Evolutionary conservation across 805 yeast genomes (phyloP).

Genomic region (Maudiozyma pseudohumilis): DNA sequence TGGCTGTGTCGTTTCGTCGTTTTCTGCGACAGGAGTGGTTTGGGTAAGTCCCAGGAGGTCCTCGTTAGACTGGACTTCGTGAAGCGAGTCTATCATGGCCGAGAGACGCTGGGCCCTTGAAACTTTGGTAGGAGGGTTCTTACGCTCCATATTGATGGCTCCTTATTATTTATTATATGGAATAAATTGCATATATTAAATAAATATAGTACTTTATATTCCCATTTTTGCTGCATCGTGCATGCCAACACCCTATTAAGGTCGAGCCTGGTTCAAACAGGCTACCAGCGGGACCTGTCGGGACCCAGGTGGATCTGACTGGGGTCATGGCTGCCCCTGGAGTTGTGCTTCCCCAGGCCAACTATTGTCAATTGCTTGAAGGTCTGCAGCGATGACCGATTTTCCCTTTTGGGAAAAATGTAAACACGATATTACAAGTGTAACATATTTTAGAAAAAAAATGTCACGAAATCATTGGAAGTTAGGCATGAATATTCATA

Average conservation of each 20-base stretch:
- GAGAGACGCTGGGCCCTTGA: conserved; percentile 21
- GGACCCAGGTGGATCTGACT: not conserved
- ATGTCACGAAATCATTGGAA: too few species aligned
- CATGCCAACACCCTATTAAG: too few species aligned
- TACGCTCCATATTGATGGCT: conserved; percentile 4
- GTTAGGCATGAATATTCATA: too few species aligned
- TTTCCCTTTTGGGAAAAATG: conserved; percentile 1
- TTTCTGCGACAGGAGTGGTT: too few species aligned
- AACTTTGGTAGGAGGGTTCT: conserved; percentile 5
- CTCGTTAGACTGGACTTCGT: conserved; percentile 2
- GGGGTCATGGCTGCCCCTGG: not conserved
- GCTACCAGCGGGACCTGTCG: not conserved
- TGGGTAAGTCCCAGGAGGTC: not conserved
- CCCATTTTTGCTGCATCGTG: too few species aligned
- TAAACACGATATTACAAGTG: not conserved
- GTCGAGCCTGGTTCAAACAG: too few species aligned
- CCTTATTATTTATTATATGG: too few species aligned
- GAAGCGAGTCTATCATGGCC: conserved; percentile 22
- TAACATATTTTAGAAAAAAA: too few species aligned
- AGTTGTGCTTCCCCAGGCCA: not conserved
- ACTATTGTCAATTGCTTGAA: not conserved
- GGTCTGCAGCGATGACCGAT: not conserved
- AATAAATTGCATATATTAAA: too few species aligned
- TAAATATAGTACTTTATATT: too few species aligned
- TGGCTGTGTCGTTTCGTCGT: not conserved